A percentile compares a stretch with the other conserved stretches of the same genome.
These are phyloP conservation scores for Perkinsela sp. DNA, from an alignment of 208 protist species.

Conservation along the genomic window DNA sequence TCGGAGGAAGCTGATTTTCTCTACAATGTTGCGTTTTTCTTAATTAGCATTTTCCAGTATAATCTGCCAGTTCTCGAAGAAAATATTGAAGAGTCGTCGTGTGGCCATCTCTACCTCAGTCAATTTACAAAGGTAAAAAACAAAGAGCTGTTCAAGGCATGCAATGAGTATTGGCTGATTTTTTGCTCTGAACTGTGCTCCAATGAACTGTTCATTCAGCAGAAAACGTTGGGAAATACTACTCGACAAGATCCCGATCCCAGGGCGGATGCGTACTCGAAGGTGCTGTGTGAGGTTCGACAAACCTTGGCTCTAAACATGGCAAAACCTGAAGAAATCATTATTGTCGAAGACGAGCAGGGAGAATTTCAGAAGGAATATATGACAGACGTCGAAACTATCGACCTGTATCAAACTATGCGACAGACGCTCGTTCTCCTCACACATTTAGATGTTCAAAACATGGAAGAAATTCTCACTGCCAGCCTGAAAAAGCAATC, in stretches of 20 bases:
- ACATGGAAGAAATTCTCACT: constrained; percentile 86
- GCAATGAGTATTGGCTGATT: constrained; percentile 89
- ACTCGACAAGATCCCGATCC: constrained; percentile 15
- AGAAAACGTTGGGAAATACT: constrained; percentile 2
- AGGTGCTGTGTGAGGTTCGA: constrained; percentile 62
- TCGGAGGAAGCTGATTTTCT: constrained; percentile 59
- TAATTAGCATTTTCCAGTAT: constrained; percentile 68
- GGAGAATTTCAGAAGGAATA: constrained; percentile 83
- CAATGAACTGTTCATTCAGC: constrained; percentile 1
- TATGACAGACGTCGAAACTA: constrained; percentile 81
- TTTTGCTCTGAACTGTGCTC: constrained; percentile 1
- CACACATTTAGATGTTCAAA: constrained; percentile 74
- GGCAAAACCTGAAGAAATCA: constrained; percentile 94
- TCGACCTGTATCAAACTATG: constrained; percentile 91
- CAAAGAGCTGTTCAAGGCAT: constrained; percentile 93
- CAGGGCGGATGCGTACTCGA: constrained; percentile 17
- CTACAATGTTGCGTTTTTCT: constrained; percentile 48
- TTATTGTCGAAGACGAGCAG: constrained; percentile 91
- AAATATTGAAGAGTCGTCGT: constrained; percentile 27
- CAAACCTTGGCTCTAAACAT: constrained; percentile 81
- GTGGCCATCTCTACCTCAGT: constrained; percentile 63
- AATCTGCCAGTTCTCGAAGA: constrained; percentile 65
- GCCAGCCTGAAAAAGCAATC: constrained; percentile 28
- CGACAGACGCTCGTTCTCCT: constrained; percentile 83
- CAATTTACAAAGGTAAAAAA: constrained; percentile 80